A percentile compares a stretch with the other conserved stretches of the same genome.
phyloP scores from a whole-genome alignment of 768 basidiomycete genomes.

The Trametes punicea region DNA sequence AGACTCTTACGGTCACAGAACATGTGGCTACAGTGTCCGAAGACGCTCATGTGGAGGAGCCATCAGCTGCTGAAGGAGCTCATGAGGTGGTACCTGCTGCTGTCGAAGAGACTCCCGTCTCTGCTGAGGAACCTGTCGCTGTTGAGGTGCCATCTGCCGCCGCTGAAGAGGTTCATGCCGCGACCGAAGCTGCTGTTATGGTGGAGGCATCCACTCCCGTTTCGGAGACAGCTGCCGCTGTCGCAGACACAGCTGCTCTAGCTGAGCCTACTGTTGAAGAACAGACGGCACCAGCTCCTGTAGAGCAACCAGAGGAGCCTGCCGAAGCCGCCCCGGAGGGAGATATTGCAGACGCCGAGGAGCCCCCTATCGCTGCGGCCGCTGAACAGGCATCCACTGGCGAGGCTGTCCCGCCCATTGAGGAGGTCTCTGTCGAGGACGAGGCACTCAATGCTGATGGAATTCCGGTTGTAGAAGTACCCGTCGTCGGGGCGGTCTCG shows the following conservation, averaged over 20 bases:
- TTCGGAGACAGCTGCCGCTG: neutral
- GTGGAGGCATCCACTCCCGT: neutral
- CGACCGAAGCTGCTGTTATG: neutral
- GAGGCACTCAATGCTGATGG: neutral
- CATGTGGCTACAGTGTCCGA: neutral
- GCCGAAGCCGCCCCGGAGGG: neutral
- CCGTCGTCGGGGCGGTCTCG: neutral
- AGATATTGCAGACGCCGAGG: neutral
- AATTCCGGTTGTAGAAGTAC: neutral
- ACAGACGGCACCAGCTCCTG: neutral
- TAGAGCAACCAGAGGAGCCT: too few species aligned
- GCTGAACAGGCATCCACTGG: neutral
- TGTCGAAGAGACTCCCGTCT: neutral
- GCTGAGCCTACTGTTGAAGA: neutral
- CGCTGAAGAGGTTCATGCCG: neutral
- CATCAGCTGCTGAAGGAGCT: too few species aligned
- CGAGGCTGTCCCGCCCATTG: neutral
- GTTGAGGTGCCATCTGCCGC: neutral
- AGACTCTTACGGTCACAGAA: neutral
- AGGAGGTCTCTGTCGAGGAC: slow-evolving; percentile 1
- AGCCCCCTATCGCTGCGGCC: neutral
- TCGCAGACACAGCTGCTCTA: neutral
- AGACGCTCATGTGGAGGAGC: neutral
- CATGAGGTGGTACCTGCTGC: neutral
- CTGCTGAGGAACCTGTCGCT: neutral